Base-by-base conservation (phyloP, 192 early-diverging fungal species). In the Coemansia sp. region DNA sequence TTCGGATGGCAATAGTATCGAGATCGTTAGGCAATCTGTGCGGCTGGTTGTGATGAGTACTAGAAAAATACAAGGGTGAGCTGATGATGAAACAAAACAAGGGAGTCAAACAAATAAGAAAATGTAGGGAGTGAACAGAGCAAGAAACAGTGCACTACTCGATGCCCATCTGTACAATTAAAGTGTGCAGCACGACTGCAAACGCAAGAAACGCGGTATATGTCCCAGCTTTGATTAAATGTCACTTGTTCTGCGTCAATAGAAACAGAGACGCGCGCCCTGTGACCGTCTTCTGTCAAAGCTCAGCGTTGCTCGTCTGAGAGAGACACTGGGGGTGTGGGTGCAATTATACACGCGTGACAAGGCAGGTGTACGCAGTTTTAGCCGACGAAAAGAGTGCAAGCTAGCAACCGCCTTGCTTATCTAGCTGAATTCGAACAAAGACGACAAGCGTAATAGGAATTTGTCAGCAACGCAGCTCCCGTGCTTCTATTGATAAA, bases 231-330 rank as follows among this genome's bases (percentile, higher is more conserved):
- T 30, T 7, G 27, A 30, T 30, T 30, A 30, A 30, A 30, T 30
- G 27, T 30, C 27, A 30, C 27, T 30, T 7, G 27, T 30, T 30
- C 7, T 30, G 27, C 7, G 4, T 2, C 27, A 30, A 30, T 30
- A 30, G 27, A 22, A 37, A 37, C 50, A 52, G 50, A 48, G 22
- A 48, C 18, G 24, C 21, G 22, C 46, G 24, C 21, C 46, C 21
- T 19, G 46, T 48, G 46, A 48, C 46, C 22, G 46, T 48, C 46
- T 48, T 48, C 46, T 25, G 46, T 48, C 46, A 48, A 48, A 48
- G 46, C 46, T 48, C 46, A 11, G 22, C 11, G 46, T 15, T 12
- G 22, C 22, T 48, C 46, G 46, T 48, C 46, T 48, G 46, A 48
- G 46, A 21, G 27, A 30, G 27, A 7, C 27, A 48, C 46, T 21